These are phyloP conservation scores for Rubus parviflorus DNA, from an alignment of 306 rosid genomes.

Conservation along the genomic window DNA sequence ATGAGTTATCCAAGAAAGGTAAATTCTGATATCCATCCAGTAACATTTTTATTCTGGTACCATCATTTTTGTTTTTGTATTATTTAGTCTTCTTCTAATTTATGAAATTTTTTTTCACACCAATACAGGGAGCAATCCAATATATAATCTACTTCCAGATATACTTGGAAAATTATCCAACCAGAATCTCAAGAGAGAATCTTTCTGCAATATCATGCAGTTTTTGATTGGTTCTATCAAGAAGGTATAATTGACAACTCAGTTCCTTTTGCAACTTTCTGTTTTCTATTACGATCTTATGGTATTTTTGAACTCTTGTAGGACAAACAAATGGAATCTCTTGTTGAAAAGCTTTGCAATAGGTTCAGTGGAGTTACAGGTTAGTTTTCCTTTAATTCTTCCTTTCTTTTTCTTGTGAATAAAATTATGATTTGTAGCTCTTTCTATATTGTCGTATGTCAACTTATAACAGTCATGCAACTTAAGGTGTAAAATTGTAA, in stretches of 20 bases:
- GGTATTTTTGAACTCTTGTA: constrained; percentile 36
- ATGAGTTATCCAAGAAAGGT: constrained; percentile 95
- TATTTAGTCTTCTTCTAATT: background rate
- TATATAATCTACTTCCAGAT: constrained; percentile 95
- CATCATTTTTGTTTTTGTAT: constrained; percentile 20
- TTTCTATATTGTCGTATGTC: background rate
- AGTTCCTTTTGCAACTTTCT: constrained; percentile 17
- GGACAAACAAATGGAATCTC: constrained; percentile 97
- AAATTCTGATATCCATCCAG: background rate
- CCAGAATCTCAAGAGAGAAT: constrained; percentile 69
- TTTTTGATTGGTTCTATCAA: constrained; percentile 90
- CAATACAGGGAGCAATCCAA: constrained; percentile 80
- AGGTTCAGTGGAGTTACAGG: constrained; percentile 91
- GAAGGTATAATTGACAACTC: constrained; percentile 50
- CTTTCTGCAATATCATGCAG: constrained; percentile 93
- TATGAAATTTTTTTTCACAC: constrained; percentile 8
- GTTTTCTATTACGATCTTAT: constrained; percentile 25
- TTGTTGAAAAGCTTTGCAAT: constrained; percentile 93
- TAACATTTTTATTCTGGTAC: constrained; percentile 8
- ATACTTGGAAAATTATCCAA: constrained; percentile 84
- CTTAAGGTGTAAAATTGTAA: background rate
- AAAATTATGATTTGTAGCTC: background rate
- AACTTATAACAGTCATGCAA: background rate
- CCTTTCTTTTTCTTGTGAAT: background rate
- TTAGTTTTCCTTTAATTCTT: constrained; percentile 24